These are phyloP conservation scores for Monilinia fructicola DNA, from an alignment of 2,329 filamentous ascomycete species.

Conservation along the genomic window DNA sequence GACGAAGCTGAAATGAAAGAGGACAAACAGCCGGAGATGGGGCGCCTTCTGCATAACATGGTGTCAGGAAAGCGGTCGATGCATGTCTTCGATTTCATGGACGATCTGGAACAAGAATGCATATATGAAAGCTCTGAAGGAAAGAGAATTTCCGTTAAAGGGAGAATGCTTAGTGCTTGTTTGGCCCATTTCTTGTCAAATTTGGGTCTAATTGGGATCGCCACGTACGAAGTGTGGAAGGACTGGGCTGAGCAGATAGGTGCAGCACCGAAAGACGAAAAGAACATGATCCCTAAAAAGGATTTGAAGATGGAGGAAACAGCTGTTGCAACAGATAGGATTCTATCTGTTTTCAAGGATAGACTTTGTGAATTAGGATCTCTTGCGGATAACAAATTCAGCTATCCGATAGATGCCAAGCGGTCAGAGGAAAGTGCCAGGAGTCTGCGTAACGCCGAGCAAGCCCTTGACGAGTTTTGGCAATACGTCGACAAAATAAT, in stretches of 20 bases:
- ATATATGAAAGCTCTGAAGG: not conserved
- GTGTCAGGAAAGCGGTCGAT: not conserved
- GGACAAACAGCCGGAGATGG: not conserved
- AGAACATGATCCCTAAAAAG: not conserved
- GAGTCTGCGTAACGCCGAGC: not conserved
- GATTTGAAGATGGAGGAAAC: not conserved
- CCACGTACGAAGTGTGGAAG: not conserved
- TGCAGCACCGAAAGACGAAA: not conserved
- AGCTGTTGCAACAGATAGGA: not conserved
- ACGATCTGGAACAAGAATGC: not conserved
- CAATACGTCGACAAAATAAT: not conserved
- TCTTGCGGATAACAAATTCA: not conserved
- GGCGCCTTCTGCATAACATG: not conserved
- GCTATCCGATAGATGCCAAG: not conserved
- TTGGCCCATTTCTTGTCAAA: not conserved
- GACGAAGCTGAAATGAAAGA: too few relatives aligned
- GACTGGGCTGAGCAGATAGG: not conserved
- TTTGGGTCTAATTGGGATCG: not conserved
- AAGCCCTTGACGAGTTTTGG: not conserved
- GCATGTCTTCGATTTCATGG: not conserved
- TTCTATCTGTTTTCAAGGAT: not conserved
- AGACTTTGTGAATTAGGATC: not conserved
- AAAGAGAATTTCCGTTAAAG: not conserved
- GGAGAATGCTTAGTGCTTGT: not conserved
- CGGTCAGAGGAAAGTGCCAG: not conserved